Evolutionary conservation across 2,329 filamentous ascomycete genomes (phyloP).

Genomic region (Trichocomaceae sp.): DNA sequence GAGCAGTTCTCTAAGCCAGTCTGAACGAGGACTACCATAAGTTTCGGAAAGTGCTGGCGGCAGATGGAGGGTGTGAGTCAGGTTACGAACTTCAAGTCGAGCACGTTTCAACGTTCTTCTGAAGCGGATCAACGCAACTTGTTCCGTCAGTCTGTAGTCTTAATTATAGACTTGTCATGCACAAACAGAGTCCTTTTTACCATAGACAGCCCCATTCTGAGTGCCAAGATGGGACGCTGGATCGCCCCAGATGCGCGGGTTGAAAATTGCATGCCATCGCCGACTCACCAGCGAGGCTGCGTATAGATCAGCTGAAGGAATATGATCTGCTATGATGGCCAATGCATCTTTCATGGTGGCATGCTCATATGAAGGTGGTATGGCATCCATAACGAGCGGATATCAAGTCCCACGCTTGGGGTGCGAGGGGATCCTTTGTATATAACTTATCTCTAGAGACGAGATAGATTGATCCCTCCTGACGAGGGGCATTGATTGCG

Average conservation of each 20-base stretch:
- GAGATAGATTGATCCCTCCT: too few species aligned
- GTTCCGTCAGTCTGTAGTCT: neutral
- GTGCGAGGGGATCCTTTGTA: neutral
- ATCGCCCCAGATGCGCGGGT: slow-evolving; percentile 55
- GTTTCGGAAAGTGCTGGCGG: slow-evolving; percentile 56
- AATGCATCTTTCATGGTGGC: slow-evolving; percentile 51
- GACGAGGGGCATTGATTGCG: neutral
- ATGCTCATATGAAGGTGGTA: slow-evolving; percentile 55
- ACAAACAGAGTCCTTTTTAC: slow-evolving; percentile 22
- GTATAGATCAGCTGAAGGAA: slow-evolving; percentile 51
- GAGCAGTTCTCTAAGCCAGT: slow-evolving; percentile 55
- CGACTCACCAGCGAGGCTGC: slow-evolving; percentile 50
- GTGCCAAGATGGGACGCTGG: slow-evolving; percentile 57
- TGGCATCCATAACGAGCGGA: slow-evolving; percentile 45
- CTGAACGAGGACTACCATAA: slow-evolving; percentile 52
- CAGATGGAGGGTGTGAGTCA: slow-evolving; percentile 57
- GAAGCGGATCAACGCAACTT: slow-evolving; percentile 55
- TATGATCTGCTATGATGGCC: slow-evolving; percentile 51
- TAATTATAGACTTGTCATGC: neutral
- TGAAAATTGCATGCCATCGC: slow-evolving; percentile 53
- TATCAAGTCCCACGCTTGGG: neutral
- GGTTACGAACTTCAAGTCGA: slow-evolving; percentile 45
- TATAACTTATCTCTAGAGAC: neutral
- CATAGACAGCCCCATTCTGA: slow-evolving; percentile 55
- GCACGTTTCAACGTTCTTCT: slow-evolving; percentile 51